A percentile compares a stretch with the other conserved stretches of the same genome.
phyloP scores from a whole-genome alignment of 129 eudicot genomes.

The Scalesia atractyloides region DNA sequence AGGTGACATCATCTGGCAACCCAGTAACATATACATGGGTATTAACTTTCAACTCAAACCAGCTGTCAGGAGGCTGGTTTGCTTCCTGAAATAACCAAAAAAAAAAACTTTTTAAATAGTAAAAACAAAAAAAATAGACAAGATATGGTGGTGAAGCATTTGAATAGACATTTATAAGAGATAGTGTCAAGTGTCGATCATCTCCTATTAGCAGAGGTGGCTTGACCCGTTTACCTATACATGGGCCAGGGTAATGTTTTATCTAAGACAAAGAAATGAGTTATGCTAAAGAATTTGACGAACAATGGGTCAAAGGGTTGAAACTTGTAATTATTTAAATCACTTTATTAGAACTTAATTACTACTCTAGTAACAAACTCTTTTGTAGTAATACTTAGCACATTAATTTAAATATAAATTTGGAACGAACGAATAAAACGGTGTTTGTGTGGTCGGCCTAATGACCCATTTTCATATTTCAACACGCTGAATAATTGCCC shows the following conservation, averaged over 20 bases:
- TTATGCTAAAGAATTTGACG: background rate
- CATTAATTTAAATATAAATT: background rate
- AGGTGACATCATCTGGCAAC: constrained; percentile 94
- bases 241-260: background rate
- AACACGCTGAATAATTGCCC: background rate
- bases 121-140: background rate
- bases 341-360: background rate
- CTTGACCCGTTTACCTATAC: constrained; percentile 3
- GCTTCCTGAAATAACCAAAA: constrained; percentile 59
- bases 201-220: background rate
- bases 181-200: background rate
- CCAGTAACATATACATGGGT: constrained; percentile 95
- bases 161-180: background rate
- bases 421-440: background rate
- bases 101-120: constrained; percentile 14
- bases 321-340: constrained; percentile 7
- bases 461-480: background rate
- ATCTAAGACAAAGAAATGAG: background rate
- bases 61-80: constrained; percentile 94
- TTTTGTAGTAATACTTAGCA: background rate
- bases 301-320: background rate
- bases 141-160: background rate
- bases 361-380: background rate
- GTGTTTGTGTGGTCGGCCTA: background rate
- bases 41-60: constrained; percentile 95